Percentiles rank a stretch among this genome's conserved stretches.
Conservation (phyloP, 306 rosid genomes). For the Mucuna pruriens region DNA sequence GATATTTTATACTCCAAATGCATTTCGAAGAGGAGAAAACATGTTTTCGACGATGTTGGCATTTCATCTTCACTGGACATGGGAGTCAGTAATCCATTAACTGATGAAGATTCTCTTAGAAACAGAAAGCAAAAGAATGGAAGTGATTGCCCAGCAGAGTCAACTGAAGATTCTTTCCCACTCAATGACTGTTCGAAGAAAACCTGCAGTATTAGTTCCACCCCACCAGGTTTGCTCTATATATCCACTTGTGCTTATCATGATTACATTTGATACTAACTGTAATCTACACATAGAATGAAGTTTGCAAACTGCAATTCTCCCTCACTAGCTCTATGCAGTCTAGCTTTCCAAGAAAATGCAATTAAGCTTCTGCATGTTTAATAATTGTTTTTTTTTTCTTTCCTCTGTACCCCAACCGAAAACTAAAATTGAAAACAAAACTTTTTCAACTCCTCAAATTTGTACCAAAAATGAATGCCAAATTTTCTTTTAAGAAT, state of each 20-base stretch:
- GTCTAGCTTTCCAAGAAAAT: neutral
- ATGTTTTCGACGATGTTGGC: slow-evolving; percentile 31
- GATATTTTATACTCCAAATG: slow-evolving; percentile 48
- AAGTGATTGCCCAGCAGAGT: slow-evolving; percentile 7
- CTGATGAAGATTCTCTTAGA: slow-evolving; percentile 27
- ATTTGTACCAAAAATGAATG: neutral
- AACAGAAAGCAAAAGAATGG: slow-evolving; percentile 35
- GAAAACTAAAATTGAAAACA: neutral
- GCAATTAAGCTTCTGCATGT: neutral
- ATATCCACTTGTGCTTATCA: neutral
- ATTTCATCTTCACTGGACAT: slow-evolving; percentile 31
- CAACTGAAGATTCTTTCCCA: slow-evolving; percentile 21
- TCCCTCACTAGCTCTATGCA: neutral
- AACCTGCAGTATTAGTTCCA: slow-evolving; percentile 15
- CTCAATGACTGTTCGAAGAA: slow-evolving; percentile 28
- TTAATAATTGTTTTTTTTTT: no score
- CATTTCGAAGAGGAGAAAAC: slow-evolving; percentile 57
- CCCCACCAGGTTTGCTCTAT: slow-evolving; percentile 52
- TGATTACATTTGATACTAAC: neutral
- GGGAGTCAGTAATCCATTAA: slow-evolving; percentile 7
- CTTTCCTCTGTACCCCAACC: neutral
- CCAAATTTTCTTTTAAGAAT: neutral
- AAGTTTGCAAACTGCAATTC: neutral
- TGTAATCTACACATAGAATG: neutral
- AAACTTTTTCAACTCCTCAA: neutral